Evolutionary conservation across 2,329 filamentous ascomycete species (phyloP).

Genomic region (Stemphylium vesicarium): DNA sequence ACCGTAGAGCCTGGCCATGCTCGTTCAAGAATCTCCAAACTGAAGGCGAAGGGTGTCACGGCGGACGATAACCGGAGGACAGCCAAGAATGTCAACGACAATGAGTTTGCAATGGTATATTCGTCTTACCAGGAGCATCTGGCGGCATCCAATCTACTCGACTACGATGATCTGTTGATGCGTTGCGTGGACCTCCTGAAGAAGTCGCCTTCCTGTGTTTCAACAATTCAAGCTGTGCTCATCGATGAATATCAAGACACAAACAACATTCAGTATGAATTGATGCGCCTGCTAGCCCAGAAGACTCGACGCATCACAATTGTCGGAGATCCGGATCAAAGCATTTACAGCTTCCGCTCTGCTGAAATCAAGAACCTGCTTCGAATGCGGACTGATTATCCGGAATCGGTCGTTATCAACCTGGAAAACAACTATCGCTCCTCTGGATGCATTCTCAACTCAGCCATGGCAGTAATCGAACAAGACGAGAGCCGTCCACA

Average conservation of each 20-base stretch:
- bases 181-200: slow-evolving; percentile 80
- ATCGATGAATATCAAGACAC: slow-evolving; percentile 99
- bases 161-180: slow-evolving; percentile 92
- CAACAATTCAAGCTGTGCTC: slow-evolving; percentile 86
- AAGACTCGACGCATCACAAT: slow-evolving; percentile 80
- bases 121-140: slow-evolving; percentile 80
- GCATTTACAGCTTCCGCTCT: slow-evolving; percentile 94
- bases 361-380: slow-evolving; percentile 89
- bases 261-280: slow-evolving; percentile 90
- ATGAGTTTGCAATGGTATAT: slow-evolving; percentile 72
- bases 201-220: slow-evolving; percentile 77
- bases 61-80: slow-evolving; percentile 52
- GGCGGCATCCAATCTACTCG: slow-evolving; percentile 77
- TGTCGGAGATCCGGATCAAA: slow-evolving; percentile 96
- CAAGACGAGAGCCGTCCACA: slow-evolving; percentile 82
- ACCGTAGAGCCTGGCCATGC: slow-evolving; percentile 72
- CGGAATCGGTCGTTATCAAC: slow-evolving; percentile 79
- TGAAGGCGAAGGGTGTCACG: slow-evolving; percentile 64
- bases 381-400: slow-evolving; percentile 77
- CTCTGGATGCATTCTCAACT: slow-evolving; percentile 79
- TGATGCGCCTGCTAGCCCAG: slow-evolving; percentile 88
- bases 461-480: slow-evolving; percentile 85
- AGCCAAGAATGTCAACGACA: slow-evolving; percentile 58
- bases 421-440: slow-evolving; percentile 96
- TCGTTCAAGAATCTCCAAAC: slow-evolving; percentile 74